phyloP scores from a whole-genome alignment of 1,284 basidiomycete species.

The Meripilus lineatus region DNA sequence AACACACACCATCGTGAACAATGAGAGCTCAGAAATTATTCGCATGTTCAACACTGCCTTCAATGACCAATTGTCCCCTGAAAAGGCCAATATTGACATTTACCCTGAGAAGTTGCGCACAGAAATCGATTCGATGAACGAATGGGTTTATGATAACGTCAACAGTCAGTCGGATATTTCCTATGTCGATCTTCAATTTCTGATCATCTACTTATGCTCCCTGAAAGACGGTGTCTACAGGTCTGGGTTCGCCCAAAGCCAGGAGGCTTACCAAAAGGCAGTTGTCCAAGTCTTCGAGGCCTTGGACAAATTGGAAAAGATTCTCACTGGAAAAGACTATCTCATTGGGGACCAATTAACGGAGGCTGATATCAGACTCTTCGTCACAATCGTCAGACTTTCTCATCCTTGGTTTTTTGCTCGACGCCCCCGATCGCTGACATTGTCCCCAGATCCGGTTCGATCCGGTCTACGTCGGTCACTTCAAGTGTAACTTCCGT shows the following conservation, averaged over 20 bases:
- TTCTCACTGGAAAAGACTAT: conserved; percentile 76
- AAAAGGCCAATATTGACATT: conserved; percentile 74
- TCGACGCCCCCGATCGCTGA: not conserved
- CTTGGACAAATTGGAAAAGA: conserved; percentile 79
- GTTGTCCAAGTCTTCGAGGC: conserved; percentile 70
- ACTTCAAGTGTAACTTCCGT: conserved; percentile 93
- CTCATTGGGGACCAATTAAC: conserved; percentile 80
- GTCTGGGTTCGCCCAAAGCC: conserved; percentile 82
- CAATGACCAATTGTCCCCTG: conserved; percentile 62
- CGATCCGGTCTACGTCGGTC: conserved; percentile 86
- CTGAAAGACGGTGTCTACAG: conserved; percentile 80
- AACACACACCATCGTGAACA: conserved; percentile 86
- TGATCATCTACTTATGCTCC: not conserved
- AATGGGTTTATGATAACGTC: conserved; percentile 81
- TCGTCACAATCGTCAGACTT: conserved; percentile 84
- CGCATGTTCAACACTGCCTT: conserved; percentile 87
- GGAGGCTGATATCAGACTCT: conserved; percentile 90
- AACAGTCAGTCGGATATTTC: conserved; percentile 55
- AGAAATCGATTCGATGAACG: conserved; percentile 87
- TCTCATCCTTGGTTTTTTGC: not conserved
- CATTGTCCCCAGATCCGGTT: conserved; percentile 43
- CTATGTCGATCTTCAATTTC: not conserved
- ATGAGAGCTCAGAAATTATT: conserved; percentile 93
- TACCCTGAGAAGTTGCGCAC: conserved; percentile 71
- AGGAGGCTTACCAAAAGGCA: conserved; percentile 78